phyloP scores from a whole-genome alignment of 345 rosid species.

The Eucalyptus cloeziana region DNA sequence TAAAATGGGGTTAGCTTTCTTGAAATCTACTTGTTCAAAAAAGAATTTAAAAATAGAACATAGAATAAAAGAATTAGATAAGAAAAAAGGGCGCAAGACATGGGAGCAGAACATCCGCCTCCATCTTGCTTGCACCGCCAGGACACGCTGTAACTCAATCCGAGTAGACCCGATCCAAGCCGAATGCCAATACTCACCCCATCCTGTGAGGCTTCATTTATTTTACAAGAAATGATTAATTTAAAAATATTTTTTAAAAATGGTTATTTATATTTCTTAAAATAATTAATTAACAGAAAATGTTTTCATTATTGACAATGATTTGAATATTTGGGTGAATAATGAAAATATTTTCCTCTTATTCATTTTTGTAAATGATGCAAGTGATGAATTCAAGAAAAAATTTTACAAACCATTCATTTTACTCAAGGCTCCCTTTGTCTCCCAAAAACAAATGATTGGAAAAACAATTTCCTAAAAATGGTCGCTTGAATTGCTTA shows the following conservation, averaged over 20 bases:
- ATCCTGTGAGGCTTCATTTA: fast-evolving
- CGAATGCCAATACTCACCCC: background rate
- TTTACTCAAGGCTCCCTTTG: background rate
- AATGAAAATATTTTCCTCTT: background rate
- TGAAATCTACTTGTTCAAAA: background rate
- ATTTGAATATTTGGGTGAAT: fast-evolving
- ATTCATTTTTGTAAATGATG: background rate
- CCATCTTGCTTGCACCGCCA: background rate
- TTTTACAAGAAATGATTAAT: too few species aligned
- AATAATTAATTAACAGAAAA: background rate
- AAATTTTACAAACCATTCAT: too few species aligned
- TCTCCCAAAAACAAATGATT: fast-evolving
- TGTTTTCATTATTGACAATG: fast-evolving
- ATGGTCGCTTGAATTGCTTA: fast-evolving
- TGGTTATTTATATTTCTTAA: fast-evolving
- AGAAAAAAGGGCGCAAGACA: background rate
- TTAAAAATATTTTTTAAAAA: fast-evolving
- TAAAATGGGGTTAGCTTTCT: background rate
- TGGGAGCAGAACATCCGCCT: background rate
- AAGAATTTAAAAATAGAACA: background rate
- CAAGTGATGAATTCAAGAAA: background rate
- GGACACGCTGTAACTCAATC: background rate
- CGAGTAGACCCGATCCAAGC: fast-evolving
- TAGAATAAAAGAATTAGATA: background rate
- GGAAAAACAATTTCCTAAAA: fast-evolving